These are phyloP conservation scores for Pugionium dolabratum DNA, from an alignment of 345 rosid genomes.

Conservation along the genomic window DNA sequence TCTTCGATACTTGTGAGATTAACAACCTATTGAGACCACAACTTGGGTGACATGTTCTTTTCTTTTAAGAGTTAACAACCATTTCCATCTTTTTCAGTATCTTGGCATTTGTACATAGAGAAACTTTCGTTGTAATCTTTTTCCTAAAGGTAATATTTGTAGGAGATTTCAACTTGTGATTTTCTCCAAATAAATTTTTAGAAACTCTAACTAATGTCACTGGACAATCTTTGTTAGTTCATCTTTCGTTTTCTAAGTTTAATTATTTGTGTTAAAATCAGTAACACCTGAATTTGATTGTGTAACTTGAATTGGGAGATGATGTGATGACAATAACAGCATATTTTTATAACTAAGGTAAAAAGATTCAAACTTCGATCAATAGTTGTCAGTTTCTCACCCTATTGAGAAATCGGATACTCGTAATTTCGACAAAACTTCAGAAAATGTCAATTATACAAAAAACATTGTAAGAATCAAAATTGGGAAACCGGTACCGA, in stretches of 20 bases:
- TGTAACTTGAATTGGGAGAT: neutral
- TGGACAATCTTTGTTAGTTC: too few species aligned
- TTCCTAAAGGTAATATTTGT: neutral
- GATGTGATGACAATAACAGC: neutral
- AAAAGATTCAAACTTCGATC: neutral
- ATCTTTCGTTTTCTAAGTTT: too few species aligned
- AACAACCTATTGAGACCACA: conserved; percentile 12
- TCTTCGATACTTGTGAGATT: conserved; percentile 13
- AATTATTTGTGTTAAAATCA: too few species aligned
- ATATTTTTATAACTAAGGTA: too few species aligned
- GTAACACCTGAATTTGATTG: neutral
- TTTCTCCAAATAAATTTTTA: conserved; percentile 4
- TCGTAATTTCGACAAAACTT: too few species aligned
- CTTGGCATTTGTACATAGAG: conserved; percentile 30
- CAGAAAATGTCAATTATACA: too few species aligned
- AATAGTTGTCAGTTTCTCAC: too few species aligned
- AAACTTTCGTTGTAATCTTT: conserved; percentile 21
- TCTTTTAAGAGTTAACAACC: neutral
- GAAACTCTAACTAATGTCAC: neutral
- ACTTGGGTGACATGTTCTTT: too few species aligned
- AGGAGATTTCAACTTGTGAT: neutral
- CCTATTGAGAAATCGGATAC: too few species aligned
- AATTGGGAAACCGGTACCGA: conserved; percentile 7
- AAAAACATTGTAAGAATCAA: too few species aligned
- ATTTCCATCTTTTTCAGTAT: neutral